A percentile compares a stretch with the other conserved stretches of the same genome.
Conservation (phyloP, 352 stramenopile genomes). For the Pythium periplocum region DNA sequence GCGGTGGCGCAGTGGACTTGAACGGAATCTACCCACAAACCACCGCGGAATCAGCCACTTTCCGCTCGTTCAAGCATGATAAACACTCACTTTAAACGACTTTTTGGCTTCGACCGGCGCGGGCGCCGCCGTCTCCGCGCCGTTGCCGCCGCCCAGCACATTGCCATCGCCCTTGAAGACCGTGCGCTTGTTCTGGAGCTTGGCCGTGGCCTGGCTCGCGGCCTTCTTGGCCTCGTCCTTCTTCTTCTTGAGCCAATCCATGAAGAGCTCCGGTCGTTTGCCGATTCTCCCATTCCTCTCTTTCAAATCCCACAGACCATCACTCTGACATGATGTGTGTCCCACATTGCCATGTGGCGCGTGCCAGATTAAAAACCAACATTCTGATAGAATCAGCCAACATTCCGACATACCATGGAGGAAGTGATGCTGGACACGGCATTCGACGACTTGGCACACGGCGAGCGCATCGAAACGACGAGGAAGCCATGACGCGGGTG, state of each 20-base stretch:
- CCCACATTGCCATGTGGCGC: conserved; percentile 6
- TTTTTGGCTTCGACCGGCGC: conserved; percentile 3
- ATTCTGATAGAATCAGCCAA: conserved; percentile 1
- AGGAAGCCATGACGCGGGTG: conserved; percentile 10
- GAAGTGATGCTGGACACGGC: too few relatives aligned
- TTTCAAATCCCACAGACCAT: too few relatives aligned
- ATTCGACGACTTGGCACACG: too few relatives aligned
- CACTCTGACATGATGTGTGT: not conserved
- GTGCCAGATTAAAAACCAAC: conserved; percentile 1
- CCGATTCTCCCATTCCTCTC: conserved; percentile 5
- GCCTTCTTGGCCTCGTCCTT: conserved; percentile 69
- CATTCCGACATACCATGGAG: too few relatives aligned
- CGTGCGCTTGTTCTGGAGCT: conserved; percentile 70
- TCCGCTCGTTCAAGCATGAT: not conserved
- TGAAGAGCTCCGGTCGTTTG: conserved; percentile 7
- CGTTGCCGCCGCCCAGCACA: conserved; percentile 33
- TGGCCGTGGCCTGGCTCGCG: conserved; percentile 34
- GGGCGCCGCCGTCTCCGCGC: conserved; percentile 10
- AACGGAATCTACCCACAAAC: conserved; percentile 33
- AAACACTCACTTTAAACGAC: conserved; percentile 26
- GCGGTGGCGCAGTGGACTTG: conserved; percentile 27
- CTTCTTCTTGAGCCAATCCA: conserved; percentile 84
- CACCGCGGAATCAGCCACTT: not conserved
- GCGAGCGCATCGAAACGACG: too few relatives aligned
- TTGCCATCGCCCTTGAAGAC: conserved; percentile 63